phyloP scores from a whole-genome alignment of 1,284 basidiomycete species.

The Singerocomus inundabilis region DNA sequence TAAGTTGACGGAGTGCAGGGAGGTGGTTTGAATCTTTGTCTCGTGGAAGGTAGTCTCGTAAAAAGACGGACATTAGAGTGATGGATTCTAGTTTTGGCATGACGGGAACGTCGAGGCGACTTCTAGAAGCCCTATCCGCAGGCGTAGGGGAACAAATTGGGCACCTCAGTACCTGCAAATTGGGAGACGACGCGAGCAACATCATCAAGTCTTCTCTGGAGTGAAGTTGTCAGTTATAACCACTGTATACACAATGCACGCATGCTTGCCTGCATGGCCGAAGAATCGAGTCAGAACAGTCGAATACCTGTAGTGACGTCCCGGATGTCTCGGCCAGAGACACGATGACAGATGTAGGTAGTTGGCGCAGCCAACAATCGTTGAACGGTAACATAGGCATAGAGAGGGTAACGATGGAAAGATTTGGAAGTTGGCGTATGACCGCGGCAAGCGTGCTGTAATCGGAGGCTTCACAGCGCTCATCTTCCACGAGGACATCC shows the following conservation, averaged over 20 bases:
- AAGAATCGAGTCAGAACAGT: slow-evolving; percentile 33
- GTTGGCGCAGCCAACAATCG: slow-evolving; percentile 28
- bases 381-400: slow-evolving; percentile 30
- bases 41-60: slow-evolving; percentile 32
- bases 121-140: slow-evolving; percentile 17
- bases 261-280: slow-evolving; percentile 32
- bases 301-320: slow-evolving; percentile 27
- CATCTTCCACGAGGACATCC: slow-evolving; percentile 28
- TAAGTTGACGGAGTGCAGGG: slow-evolving; percentile 32
- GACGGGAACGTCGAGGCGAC: slow-evolving; percentile 25
- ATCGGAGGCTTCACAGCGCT: slow-evolving; percentile 27
- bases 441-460: slow-evolving; percentile 25
- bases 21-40: slow-evolving; percentile 29
- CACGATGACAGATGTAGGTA: slow-evolving; percentile 25
- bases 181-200: slow-evolving; percentile 24
- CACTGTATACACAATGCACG: not conserved
- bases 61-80: slow-evolving; percentile 29
- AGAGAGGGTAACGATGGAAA: slow-evolving; percentile 27
- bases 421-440: slow-evolving; percentile 28
- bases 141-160: slow-evolving; percentile 32
- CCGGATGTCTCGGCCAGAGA: slow-evolving; percentile 31
- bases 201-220: slow-evolving; percentile 32
- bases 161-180: slow-evolving; percentile 30
- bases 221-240: slow-evolving; percentile 5
- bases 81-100: slow-evolving; percentile 31